Evolutionary conservation across 192 early-diverging fungal genomes (phyloP).

Genomic region (Linnemannia elongata): DNA sequence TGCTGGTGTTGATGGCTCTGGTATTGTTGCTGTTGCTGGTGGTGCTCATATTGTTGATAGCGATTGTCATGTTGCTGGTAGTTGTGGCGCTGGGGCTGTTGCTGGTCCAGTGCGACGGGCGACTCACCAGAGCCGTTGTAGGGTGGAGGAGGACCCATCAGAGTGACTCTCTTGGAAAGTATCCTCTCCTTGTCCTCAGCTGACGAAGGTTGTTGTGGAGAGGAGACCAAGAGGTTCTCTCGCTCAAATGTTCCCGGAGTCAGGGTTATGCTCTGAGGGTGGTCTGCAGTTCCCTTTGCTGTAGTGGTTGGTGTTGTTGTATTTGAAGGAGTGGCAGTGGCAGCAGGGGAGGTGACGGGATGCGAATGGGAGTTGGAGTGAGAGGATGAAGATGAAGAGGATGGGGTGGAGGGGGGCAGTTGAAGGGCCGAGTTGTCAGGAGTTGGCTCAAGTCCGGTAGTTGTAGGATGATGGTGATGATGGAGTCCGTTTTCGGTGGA

Average conservation of each 20-base stretch:
- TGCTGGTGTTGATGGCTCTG: constrained; percentile 14
- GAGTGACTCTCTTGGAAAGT: constrained; percentile 34
- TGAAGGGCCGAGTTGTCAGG: constrained; percentile 34
- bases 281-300: background rate
- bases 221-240: constrained; percentile 17
- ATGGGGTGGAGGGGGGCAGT: constrained; percentile 8
- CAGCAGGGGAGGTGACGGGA: background rate
- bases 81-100: constrained; percentile 6
- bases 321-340: constrained; percentile 3
- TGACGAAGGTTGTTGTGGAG: background rate
- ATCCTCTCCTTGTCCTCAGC: constrained; percentile 13
- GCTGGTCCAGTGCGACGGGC: background rate
- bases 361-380: background rate
- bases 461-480: background rate
- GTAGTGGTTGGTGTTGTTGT: background rate
- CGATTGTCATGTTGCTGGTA: background rate
- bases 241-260: constrained; percentile 17
- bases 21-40: constrained; percentile 18
- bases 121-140: constrained; percentile 22
- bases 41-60: background rate
- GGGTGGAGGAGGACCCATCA: constrained; percentile 39
- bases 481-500: background rate
- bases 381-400: constrained; percentile 11
- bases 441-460: constrained; percentile 22
- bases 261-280: constrained; percentile 34